Conservation (phyloP, 208 protist species). For the Leptomonas seymouri region DNA sequence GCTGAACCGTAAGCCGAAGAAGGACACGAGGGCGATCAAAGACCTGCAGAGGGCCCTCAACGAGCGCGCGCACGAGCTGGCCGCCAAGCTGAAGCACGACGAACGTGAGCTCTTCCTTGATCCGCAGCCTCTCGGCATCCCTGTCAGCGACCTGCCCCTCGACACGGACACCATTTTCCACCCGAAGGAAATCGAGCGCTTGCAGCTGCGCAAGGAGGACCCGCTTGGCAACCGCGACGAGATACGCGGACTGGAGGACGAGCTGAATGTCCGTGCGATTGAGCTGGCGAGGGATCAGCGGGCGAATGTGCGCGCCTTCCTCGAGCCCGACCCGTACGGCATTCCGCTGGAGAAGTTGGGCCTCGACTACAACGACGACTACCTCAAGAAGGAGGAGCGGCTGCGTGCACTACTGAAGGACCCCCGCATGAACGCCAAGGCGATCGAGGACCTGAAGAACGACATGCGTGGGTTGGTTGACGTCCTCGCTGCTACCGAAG, state of each 20-base stretch:
- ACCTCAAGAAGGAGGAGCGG: conserved; percentile 46
- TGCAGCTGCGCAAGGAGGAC: conserved; percentile 56
- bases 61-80: conserved; percentile 70
- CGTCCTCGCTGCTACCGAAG: conserved; percentile 45
- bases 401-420: conserved; percentile 64
- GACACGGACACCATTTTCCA: conserved; percentile 67
- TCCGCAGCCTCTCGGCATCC: conserved; percentile 62
- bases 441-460: conserved; percentile 53
- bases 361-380: conserved; percentile 71
- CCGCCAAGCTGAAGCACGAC: conserved; percentile 56
- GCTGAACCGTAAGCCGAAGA: conserved; percentile 50
- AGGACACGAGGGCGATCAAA: conserved; percentile 43
- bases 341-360: conserved; percentile 65
- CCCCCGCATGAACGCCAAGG: conserved; percentile 44
- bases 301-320: conserved; percentile 49
- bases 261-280: conserved; percentile 57
- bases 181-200: conserved; percentile 58
- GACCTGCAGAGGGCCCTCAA: conserved; percentile 47
- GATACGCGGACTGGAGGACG: conserved; percentile 64
- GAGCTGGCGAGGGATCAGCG: conserved; percentile 54
- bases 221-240: conserved; percentile 35
- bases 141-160: conserved; percentile 56
- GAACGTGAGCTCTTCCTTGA: conserved; percentile 80
- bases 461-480: conserved; percentile 52
- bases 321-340: conserved; percentile 69